Percentiles rank a stretch among this genome's conserved stretches.
These are phyloP conservation scores for Quercus bicolor DNA, from an alignment of 306 rosid genomes.

Conservation along the genomic window DNA sequence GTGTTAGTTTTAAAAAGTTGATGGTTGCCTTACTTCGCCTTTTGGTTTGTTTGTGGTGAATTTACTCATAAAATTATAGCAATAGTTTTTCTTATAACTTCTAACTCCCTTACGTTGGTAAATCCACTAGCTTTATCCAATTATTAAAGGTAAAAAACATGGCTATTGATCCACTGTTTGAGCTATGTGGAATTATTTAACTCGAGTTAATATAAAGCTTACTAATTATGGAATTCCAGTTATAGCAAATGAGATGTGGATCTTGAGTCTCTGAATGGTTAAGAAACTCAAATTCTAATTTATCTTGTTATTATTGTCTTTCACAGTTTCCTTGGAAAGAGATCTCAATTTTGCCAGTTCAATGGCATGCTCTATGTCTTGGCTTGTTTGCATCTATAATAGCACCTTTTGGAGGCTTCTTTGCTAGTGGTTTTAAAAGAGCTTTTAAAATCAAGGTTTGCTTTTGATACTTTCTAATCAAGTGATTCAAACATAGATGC, in stretches of 20 bases:
- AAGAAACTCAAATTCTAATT: conserved; percentile 3
- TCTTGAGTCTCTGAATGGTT: conserved; percentile 18
- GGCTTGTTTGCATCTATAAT: conserved; percentile 95
- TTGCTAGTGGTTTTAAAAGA: conserved; percentile 98
- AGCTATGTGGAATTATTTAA: not conserved
- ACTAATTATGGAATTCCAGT: not conserved
- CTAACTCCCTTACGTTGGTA: not conserved
- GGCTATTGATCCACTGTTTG: conserved; percentile 9
- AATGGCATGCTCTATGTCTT: conserved; percentile 84
- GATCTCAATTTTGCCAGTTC: conserved; percentile 73
- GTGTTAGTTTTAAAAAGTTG: not conserved
- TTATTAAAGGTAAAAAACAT: conserved; percentile 16
- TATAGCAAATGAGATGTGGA: conserved; percentile 14
- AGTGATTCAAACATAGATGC: not conserved
- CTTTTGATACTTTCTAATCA: conserved; percentile 9
- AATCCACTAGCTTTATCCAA: not conserved
- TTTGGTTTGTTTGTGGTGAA: not conserved
- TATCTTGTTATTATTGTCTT: not conserved
- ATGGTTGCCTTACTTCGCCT: not conserved
- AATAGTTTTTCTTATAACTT: not conserved
- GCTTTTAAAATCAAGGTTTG: conserved; percentile 94
- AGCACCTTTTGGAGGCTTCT: conserved; percentile 99
- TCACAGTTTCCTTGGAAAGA: conserved; percentile 86
- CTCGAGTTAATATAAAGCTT: not conserved
- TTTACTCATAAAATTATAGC: not conserved